Evolutionary conservation across 306 rosid species (phyloP).

Genomic region (Fagus crenata): DNA sequence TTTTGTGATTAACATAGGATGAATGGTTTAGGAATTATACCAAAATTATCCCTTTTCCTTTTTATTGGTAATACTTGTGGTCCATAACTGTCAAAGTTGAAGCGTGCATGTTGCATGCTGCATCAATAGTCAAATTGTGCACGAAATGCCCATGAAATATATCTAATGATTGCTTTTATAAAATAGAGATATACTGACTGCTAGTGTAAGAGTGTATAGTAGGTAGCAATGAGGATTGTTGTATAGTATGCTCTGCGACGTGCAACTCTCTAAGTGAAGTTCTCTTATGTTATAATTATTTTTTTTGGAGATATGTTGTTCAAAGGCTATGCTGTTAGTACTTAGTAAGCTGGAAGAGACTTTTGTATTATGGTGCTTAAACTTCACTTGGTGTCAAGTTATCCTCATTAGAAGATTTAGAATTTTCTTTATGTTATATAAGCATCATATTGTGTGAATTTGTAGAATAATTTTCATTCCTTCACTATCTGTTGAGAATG

Average conservation of each 20-base stretch:
- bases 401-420: background rate
- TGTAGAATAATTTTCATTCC: background rate
- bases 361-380: background rate
- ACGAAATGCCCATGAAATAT: slow-evolving; percentile 8
- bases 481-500: background rate
- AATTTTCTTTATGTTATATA: background rate
- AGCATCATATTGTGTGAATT: background rate
- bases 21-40: slow-evolving; percentile 21
- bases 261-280: too few relatives aligned
- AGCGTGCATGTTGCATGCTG: slow-evolving; percentile 2
- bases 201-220: too few relatives aligned
- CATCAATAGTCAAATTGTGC: background rate
- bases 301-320: too few relatives aligned
- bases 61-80: slow-evolving; percentile 16
- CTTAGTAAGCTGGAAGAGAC: background rate
- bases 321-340: background rate
- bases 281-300: too few relatives aligned
- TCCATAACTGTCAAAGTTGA: slow-evolving; percentile 15
- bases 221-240: too few relatives aligned
- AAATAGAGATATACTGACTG: too few relatives aligned
- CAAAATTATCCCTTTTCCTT: background rate
- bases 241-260: too few relatives aligned
- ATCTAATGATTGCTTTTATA: background rate
- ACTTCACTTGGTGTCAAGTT: background rate
- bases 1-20: slow-evolving; percentile 20